These are phyloP conservation scores for Epichloe gansuensis DNA, from an alignment of 2,329 filamentous ascomycete genomes.

Conservation along the genomic window DNA sequence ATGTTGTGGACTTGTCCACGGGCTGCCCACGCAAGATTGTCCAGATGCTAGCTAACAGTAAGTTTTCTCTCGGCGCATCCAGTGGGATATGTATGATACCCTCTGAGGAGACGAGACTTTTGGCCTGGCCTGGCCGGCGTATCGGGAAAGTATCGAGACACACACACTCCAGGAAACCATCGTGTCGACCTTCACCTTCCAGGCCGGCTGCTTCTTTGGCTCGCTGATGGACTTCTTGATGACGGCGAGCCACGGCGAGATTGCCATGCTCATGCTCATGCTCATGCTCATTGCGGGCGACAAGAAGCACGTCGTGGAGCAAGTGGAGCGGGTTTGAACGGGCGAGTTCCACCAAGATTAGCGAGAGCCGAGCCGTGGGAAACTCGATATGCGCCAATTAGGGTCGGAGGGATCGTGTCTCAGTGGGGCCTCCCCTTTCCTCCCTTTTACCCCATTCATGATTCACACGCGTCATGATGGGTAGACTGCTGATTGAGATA, in stretches of 20 bases:
- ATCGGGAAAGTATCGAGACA: conserved; percentile 17
- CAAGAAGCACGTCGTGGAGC: not conserved
- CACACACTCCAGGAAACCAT: conserved; percentile 26
- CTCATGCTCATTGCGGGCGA: conserved; percentile 33
- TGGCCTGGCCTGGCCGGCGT: conserved; percentile 13
- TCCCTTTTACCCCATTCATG: no score
- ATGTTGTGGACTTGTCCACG: no score
- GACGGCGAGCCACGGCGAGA: conserved; percentile 20
- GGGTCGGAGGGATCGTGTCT: no score
- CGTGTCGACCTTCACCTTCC: conserved; percentile 20
- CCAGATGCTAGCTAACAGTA: no score
- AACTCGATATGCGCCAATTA: no score
- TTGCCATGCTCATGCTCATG: conserved; percentile 29
- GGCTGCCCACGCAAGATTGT: no score
- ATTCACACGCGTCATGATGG: no score
- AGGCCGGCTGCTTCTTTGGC: conserved; percentile 30
- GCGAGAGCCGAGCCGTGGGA: no score
- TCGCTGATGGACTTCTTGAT: conserved; percentile 23
- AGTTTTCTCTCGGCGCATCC: no score
- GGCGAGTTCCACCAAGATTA: not conserved
- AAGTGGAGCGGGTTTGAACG: not conserved
- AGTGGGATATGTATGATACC: no score
- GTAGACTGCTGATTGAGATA: no score
- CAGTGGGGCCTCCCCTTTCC: no score
- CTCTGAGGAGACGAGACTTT: conserved; percentile 17